phyloP scores from a whole-genome alignment of 1,284 basidiomycete species.

The Porogramme epimiltina region DNA sequence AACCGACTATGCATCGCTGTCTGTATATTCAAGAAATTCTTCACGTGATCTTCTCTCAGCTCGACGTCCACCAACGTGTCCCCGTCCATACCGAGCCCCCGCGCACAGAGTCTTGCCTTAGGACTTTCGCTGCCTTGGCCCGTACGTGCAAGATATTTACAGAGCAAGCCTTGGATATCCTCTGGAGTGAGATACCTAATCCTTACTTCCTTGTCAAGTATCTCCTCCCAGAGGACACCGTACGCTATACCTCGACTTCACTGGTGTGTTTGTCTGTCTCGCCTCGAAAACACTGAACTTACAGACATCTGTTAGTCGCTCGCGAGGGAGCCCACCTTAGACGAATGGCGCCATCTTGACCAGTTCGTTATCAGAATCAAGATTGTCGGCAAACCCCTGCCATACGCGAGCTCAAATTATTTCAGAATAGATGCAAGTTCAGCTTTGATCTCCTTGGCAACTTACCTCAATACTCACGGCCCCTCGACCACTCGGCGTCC shows the following conservation, averaged over 20 bases:
- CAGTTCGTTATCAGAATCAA: not conserved
- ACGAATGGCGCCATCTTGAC: not conserved
- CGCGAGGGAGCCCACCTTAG: not conserved
- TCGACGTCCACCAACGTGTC: not conserved
- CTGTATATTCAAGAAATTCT: not conserved
- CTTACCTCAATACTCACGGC: not conserved
- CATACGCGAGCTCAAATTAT: not conserved
- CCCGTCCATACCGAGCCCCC: not conserved
- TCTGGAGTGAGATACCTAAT: constrained; percentile 57
- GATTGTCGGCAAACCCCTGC: not conserved
- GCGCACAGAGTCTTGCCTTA: not conserved
- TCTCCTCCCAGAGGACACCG: not conserved
- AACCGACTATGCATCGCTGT: not conserved
- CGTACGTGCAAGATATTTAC: constrained; percentile 67
- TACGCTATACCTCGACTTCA: not conserved
- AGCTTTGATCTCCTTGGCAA: not conserved
- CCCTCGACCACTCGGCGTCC: not conserved
- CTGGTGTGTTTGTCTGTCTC: not conserved
- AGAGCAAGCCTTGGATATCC: constrained; percentile 61
- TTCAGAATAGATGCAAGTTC: not conserved
- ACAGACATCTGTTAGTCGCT: not conserved
- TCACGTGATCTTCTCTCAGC: not conserved
- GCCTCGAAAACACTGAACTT: not conserved
- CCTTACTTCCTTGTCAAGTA: not conserved
- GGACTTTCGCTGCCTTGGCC: constrained; percentile 59